Conservation (phyloP, 225 moss, liverwort and hornwort genomes). For the Physcomitrellopsis africana region DNA sequence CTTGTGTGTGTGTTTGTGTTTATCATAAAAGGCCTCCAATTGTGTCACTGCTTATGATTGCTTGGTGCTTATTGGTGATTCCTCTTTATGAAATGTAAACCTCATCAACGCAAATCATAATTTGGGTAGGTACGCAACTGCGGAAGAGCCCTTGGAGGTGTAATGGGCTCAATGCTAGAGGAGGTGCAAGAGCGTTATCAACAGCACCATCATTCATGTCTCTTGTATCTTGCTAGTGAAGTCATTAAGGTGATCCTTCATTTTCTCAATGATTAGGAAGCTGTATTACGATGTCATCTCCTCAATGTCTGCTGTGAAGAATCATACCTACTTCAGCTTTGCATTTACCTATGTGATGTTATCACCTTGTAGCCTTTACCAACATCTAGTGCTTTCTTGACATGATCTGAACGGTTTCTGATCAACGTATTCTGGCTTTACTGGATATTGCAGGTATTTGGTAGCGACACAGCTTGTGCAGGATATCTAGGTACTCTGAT, state of each 20-base stretch:
- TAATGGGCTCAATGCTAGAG: slow-evolving; percentile 75
- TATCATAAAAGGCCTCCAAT: slow-evolving; percentile 7
- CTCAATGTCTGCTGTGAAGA: slow-evolving; percentile 9
- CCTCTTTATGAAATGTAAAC: background rate
- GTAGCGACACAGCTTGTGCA: slow-evolving; percentile 79
- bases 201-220: slow-evolving; percentile 87
- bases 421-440: background rate
- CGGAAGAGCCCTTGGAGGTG: slow-evolving; percentile 76
- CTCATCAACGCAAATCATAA: slow-evolving; percentile 6
- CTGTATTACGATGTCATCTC: background rate
- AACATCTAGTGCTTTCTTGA: background rate
- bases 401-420: background rate
- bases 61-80: background rate
- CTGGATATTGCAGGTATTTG: slow-evolving; percentile 71
- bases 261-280: slow-evolving; percentile 1
- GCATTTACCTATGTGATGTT: background rate
- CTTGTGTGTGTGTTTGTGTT: background rate
- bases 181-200: slow-evolving; percentile 91
- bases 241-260: slow-evolving; percentile 77
- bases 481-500: slow-evolving; percentile 80
- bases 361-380: background rate
- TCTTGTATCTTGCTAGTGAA: slow-evolving; percentile 95
- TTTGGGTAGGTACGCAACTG: slow-evolving; percentile 79
- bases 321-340: background rate
- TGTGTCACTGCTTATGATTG: background rate